Percentiles rank a stretch among this genome's conserved stretches.
phyloP scores from a whole-genome alignment of 2,329 filamentous ascomycete species.

The Stemphylium beticola region DNA sequence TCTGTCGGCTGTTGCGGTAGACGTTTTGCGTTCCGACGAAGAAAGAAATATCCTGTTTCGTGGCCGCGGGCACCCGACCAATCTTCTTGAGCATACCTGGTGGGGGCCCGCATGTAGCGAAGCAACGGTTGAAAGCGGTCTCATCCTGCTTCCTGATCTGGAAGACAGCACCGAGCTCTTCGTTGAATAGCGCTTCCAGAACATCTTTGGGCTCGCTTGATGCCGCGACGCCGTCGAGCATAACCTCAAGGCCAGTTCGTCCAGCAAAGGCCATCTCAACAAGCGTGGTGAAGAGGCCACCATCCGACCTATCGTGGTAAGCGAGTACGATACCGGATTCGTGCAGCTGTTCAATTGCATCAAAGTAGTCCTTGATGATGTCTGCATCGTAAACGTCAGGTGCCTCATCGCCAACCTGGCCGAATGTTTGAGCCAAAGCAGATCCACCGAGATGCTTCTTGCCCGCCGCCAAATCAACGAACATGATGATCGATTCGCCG shows the following conservation, averaged over 20 bases:
- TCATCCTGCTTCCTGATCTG: constrained; percentile 87
- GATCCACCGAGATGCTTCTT: constrained; percentile 87
- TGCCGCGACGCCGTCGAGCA: constrained; percentile 73
- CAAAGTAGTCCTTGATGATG: constrained; percentile 86
- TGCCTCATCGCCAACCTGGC: constrained; percentile 80
- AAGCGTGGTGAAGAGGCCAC: constrained; percentile 86
- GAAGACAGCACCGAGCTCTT: constrained; percentile 95
- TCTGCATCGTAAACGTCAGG: constrained; percentile 86
- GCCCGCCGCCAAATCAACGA: constrained; percentile 85
- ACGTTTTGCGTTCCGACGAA: constrained; percentile 73
- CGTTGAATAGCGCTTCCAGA: constrained; percentile 86
- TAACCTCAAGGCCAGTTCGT: constrained; percentile 83
- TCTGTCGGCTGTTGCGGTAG: constrained; percentile 70
- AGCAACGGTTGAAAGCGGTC: constrained; percentile 84
- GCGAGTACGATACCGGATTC: constrained; percentile 79
- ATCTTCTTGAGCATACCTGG: constrained; percentile 83
- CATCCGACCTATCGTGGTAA: constrained; percentile 94
- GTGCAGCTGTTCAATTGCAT: constrained; percentile 75
- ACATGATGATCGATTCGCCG: constrained; percentile 86
- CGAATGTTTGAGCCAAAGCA: constrained; percentile 86
- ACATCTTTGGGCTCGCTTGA: constrained; percentile 69
- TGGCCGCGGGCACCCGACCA: constrained; percentile 71
- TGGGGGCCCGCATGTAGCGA: constrained; percentile 87
- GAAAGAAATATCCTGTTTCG: constrained; percentile 78
- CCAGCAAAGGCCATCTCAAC: constrained; percentile 99